phyloP scores from a whole-genome alignment of 2,329 filamentous ascomycete genomes.

The Pseudopithomyces chartarum region DNA sequence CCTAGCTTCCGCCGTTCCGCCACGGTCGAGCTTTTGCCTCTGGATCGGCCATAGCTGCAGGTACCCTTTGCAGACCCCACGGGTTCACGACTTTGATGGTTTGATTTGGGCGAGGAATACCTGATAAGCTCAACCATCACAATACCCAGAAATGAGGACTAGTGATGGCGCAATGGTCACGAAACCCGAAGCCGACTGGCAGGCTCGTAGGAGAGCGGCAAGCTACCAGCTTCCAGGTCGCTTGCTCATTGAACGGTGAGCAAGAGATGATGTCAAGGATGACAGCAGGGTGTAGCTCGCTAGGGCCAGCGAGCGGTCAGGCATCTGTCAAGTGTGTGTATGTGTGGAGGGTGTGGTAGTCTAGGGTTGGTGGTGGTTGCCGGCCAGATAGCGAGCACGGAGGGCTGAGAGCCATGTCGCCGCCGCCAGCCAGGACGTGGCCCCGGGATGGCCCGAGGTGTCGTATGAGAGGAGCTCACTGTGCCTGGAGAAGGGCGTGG shows the following conservation, averaged over 20 bases:
- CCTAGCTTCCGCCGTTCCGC: constrained; percentile 34
- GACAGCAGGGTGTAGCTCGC: background rate
- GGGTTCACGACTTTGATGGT: background rate
- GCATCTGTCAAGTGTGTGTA: background rate
- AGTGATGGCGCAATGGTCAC: background rate
- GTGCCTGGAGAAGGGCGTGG: constrained; percentile 20
- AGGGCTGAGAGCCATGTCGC: constrained; percentile 1
- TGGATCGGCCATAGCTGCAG: constrained; percentile 33
- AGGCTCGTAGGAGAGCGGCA: background rate
- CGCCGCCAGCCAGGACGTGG: constrained; percentile 7
- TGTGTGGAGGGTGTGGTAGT: background rate
- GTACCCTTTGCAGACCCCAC: constrained; percentile 22
- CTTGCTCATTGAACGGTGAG: background rate
- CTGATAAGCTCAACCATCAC: background rate
- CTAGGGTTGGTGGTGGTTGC: constrained; percentile 1
- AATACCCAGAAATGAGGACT: too few relatives aligned
- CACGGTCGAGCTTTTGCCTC: constrained; percentile 18
- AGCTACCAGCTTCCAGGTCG: background rate
- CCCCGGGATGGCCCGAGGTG: constrained; percentile 28
- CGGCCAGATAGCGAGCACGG: background rate
- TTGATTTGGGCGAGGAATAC: background rate
- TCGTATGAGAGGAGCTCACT: constrained; percentile 32
- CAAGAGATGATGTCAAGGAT: background rate
- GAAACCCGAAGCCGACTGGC: background rate
- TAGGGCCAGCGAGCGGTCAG: background rate